Percentiles rank a stretch among this genome's conserved stretches.
Evolutionary conservation across 1,284 basidiomycete genomes (phyloP).

Genomic region (Fomitopsis schrenkii): DNA sequence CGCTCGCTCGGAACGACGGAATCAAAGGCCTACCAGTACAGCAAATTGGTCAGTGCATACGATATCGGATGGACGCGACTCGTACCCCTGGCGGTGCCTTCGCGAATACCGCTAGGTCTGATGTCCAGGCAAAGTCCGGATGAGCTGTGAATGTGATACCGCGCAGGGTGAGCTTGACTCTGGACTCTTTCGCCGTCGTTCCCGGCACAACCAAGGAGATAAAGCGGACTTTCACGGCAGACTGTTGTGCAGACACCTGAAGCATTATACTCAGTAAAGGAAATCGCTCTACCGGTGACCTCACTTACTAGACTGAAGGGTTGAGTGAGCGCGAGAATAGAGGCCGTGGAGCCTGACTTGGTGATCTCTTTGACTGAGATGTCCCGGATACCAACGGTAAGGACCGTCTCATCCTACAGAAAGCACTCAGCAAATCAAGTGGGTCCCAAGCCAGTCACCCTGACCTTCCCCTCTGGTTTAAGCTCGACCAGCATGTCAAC

Average conservation of each 20-base stretch:
- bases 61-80: neutral
- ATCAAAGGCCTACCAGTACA: conserved; percentile 71
- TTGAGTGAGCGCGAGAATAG: conserved; percentile 47
- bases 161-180: conserved; percentile 60
- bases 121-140: conserved; percentile 62
- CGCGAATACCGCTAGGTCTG: conserved; percentile 62
- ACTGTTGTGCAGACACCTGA: conserved; percentile 43
- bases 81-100: conserved; percentile 88
- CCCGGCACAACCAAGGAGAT: conserved; percentile 62
- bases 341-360: conserved; percentile 29
- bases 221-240: conserved; percentile 65
- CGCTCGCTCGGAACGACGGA: conserved; percentile 89
- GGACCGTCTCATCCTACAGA: conserved; percentile 65
- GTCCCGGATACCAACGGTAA: conserved; percentile 64
- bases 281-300: conserved; percentile 1
- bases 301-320: conserved; percentile 51
- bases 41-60: neutral
- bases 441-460: conserved; percentile 10
- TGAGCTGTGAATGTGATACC: conserved; percentile 65
- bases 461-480: conserved; percentile 66
- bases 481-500: conserved; percentile 63
- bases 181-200: conserved; percentile 77
- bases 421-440: neutral
- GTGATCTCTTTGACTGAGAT: conserved; percentile 48
- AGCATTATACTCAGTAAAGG: neutral